Evolutionary conservation across 768 basidiomycete species (phyloP), one percentile per base, ranked within the genome.

Genomic region (Naganishia friedmannii): DNA sequence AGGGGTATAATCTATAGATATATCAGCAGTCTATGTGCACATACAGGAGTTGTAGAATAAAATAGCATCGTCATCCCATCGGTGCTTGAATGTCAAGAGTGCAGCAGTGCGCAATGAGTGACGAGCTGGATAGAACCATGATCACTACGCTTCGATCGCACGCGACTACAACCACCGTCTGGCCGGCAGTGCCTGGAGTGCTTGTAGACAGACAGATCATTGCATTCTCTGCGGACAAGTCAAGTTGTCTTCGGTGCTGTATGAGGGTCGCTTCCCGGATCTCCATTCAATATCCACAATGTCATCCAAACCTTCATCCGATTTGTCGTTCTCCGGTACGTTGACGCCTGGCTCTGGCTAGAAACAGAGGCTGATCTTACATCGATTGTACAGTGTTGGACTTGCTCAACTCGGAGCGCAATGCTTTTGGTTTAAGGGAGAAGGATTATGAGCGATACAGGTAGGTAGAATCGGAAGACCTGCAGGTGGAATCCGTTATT

Each of bases 381-480:
- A 31, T 21, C 7, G 23, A 21, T 53, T 45, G 53, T n/a, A 58
- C 73, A 96, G 93, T 92, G 28, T 85, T 96, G 46, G 88, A 88
- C 77, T 85, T 92, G 65, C 87, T 87, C 46, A 93, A 94, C 79
- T 89, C 92, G 78, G 92, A 96, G 77, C 88, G 95, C 68, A 92
- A 85, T 73, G 88, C 90, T 3, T 95, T 94, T 80, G 95, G 95
- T 7, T 83, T 96, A 72, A 88, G 94, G 72, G 93, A 92, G 78
- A 91, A 89, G 77, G 94, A 98, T 78, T 89, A 88, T 80, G 83
- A 85, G 66, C 88, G 93, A 65, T 97, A 97, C 82, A 85, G 89
- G 91, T 91, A 67, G 58, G 84, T 51, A 23, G 42, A 67, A 28
- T 58, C 19, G 55, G 67, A 29, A 26, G 7, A 8, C 2, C 15